These are phyloP conservation scores for Wickerhamia fluorescens DNA, from an alignment of 805 yeast species.

Conservation along the genomic window DNA sequence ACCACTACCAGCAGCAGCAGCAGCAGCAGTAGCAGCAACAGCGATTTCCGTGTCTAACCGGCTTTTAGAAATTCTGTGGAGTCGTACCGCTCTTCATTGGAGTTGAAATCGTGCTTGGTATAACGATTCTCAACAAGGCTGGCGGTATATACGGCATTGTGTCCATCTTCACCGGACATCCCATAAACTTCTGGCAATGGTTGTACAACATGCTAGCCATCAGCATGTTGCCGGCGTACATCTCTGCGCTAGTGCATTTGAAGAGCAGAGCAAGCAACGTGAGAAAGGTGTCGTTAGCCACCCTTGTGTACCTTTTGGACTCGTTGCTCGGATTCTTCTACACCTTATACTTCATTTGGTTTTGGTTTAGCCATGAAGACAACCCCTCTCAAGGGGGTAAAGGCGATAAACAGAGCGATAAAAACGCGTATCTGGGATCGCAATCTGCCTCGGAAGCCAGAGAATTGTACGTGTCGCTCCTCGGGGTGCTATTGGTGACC, in stretches of 20 bases:
- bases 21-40: no score
- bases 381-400: no score
- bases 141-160: conserved; percentile 83
- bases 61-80: conserved; percentile 2
- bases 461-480: conserved; percentile 50
- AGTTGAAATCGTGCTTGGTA: conserved; percentile 70
- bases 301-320: conserved; percentile 59
- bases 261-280: conserved; percentile 44
- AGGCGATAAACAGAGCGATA: no score
- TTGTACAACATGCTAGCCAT: conserved; percentile 62
- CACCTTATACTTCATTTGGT: conserved; percentile 63
- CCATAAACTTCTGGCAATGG: conserved; percentile 79
- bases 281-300: conserved; percentile 54
- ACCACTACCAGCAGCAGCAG: no score
- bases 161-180: conserved; percentile 85
- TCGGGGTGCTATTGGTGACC: conserved; percentile 42
- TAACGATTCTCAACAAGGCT: conserved; percentile 78
- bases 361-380: conserved; percentile 62
- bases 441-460: conserved; percentile 52
- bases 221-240: conserved; percentile 54
- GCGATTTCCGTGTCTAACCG: no score
- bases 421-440: conserved; percentile 12
- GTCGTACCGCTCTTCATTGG: conserved; percentile 77
- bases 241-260: conserved; percentile 44
- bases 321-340: conserved; percentile 60